Evolutionary conservation across 1,139 yeast species (phyloP).

Genomic region (Candida pseudoviswanathii): DNA sequence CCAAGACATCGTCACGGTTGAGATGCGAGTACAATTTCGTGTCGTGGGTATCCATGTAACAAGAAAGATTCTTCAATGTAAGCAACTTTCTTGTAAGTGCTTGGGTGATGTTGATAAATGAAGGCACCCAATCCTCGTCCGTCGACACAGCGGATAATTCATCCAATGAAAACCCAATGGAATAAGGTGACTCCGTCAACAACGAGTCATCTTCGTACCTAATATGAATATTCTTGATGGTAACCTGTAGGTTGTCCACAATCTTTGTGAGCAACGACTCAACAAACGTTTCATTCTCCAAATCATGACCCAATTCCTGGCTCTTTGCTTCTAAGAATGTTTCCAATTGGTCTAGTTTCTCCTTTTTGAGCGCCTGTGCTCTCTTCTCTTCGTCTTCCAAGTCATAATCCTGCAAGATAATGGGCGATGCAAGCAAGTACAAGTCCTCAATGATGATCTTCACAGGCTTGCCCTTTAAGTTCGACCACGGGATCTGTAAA

Average conservation of each 20-base stretch:
- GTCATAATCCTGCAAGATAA: conserved; percentile 52
- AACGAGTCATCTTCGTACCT: conserved; percentile 83
- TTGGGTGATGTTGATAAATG: conserved; percentile 75
- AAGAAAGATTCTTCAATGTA: conserved; percentile 71
- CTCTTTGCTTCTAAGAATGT: conserved; percentile 49
- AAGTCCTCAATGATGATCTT: conserved; percentile 88
- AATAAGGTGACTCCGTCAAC: conserved; percentile 71
- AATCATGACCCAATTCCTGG: conserved; percentile 43
- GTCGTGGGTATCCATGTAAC: conserved; percentile 84
- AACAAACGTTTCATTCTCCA: conserved; percentile 72
- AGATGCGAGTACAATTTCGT: conserved; percentile 44
- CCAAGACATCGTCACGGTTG: conserved; percentile 45
- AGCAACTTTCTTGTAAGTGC: conserved; percentile 74
- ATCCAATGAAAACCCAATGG: conserved; percentile 78
- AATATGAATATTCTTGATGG: conserved; percentile 86
- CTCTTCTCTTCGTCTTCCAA: conserved; percentile 67
- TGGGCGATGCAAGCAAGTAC: conserved; percentile 79
- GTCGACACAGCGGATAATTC: conserved; percentile 94
- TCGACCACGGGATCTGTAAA: conserved; percentile 96
- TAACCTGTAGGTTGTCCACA: conserved; percentile 91
- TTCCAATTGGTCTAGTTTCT: conserved; percentile 71
- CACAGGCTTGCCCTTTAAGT: conserved; percentile 89
- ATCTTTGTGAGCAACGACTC: conserved; percentile 87
- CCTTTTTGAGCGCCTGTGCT: conserved; percentile 65
- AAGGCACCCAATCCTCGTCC: conserved; percentile 81